Percentiles rank a stretch among this genome's conserved stretches.
These are phyloP conservation scores for Entelexis paramagnoliae DNA, from an alignment of 1,139 yeast species.

Conservation along the genomic window DNA sequence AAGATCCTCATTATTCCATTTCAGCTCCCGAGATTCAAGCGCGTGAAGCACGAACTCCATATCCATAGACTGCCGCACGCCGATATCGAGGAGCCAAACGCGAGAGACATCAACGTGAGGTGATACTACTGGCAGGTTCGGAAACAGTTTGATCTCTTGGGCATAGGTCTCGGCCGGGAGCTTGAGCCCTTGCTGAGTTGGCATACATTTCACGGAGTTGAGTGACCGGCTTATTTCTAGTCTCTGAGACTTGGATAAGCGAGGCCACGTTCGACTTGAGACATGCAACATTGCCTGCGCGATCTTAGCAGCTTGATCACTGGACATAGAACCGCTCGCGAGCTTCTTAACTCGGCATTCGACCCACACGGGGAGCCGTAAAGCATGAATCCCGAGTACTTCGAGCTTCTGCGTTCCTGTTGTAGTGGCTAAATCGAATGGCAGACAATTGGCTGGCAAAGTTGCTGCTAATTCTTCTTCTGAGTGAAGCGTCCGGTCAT, in stretches of 20 bases:
- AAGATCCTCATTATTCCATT: slow-evolving; percentile 34
- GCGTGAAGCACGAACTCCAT: slow-evolving; percentile 34
- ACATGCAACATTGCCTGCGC: slow-evolving; percentile 26
- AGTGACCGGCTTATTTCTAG: slow-evolving; percentile 23
- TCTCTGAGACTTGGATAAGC: slow-evolving; percentile 18
- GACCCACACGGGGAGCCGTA: slow-evolving; percentile 29
- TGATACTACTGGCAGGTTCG: slow-evolving; percentile 33
- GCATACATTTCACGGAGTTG: slow-evolving; percentile 29
- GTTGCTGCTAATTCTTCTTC: slow-evolving; percentile 28
- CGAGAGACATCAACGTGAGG: slow-evolving; percentile 27
- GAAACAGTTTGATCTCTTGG: slow-evolving; percentile 32
- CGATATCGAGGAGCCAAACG: slow-evolving; percentile 30
- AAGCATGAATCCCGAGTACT: slow-evolving; percentile 28
- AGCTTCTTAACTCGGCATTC: slow-evolving; percentile 23
- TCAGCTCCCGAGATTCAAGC: slow-evolving; percentile 26
- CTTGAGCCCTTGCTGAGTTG: slow-evolving; percentile 35
- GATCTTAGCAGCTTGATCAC: slow-evolving; percentile 28
- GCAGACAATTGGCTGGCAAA: slow-evolving; percentile 31
- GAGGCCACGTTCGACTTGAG: slow-evolving; percentile 26
- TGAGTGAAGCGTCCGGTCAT: slow-evolving; percentile 22
- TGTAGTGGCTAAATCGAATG: slow-evolving; percentile 26
- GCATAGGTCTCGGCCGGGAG: slow-evolving; percentile 33
- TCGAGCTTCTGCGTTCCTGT: slow-evolving; percentile 22
- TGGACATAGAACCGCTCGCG: no score
- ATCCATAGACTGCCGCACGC: slow-evolving; percentile 35